Evolutionary conservation across 441 rosid species (phyloP), one percentile per base, ranked within the genome.

Genomic region (Lepidium campestre): DNA sequence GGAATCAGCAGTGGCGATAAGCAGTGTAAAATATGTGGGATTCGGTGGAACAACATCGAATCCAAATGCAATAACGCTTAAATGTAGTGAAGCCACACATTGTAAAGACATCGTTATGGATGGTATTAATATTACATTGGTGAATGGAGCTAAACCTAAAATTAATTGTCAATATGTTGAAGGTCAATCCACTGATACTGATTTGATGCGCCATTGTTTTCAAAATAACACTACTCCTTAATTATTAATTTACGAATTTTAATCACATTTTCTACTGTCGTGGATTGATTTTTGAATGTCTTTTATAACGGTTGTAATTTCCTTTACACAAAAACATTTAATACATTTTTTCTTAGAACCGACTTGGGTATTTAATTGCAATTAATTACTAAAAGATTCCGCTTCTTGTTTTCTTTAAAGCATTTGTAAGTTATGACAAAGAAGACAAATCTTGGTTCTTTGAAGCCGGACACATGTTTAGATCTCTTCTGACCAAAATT

Each of bases 61-160:
- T 23, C 17, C 40, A 8, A n/a, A 73, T 37, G 82, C 76, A 25
- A 78, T 84, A 34, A 54, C 45, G 4, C 23, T 84, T 13, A 46
- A 58, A 8, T 81, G 87, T 46, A 67, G 77, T 71, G 72, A 52
- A 10, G 9, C 12, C 5, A 57, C 34, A 10, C 80, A 67, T 27
- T 83, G 88, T 52, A 45, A 12, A 13, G 73, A 65, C 39, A 58
- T 81, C 9, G n/a, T 4, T n/a, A 50, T 76, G 69, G 72, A 65
- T 19, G 42, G 60, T 34, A 53, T 81, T 36, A n/a, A 25, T n/a
- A 76, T 81, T 7, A 74, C 68, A 0, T 46, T 76, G 67, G 67
- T 29, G 10, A 11, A 59, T 65, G 76, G 76, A 52, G 36, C 22
- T 9, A 52, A 39, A 36, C 59, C 70, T 57, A 57, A 23, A 37